Conservation (phyloP, 2,329 filamentous ascomycete genomes). For the Xylariaceae sp. region DNA sequence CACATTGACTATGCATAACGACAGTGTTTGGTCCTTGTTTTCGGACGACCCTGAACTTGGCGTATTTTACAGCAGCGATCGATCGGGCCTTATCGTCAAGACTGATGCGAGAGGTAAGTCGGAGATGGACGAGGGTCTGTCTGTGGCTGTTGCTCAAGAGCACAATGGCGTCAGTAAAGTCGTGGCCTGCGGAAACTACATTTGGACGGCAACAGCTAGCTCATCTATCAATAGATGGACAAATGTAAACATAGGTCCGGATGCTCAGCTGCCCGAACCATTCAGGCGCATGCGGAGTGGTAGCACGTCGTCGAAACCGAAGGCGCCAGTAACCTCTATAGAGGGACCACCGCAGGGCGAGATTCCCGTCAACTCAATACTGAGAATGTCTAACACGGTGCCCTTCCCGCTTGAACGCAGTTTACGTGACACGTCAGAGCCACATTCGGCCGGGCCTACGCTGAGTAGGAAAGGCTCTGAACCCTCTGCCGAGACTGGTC, state of each 20-base stretch:
- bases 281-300: constrained; percentile 43
- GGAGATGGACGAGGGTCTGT: constrained; percentile 78
- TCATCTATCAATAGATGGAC: constrained; percentile 91
- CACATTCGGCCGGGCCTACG: constrained; percentile 37
- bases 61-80: constrained; percentile 91
- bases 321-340: constrained; percentile 32
- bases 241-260: constrained; percentile 73
- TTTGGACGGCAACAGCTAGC: constrained; percentile 86
- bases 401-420: constrained; percentile 58
- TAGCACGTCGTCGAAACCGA: constrained; percentile 37
- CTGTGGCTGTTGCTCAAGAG: constrained; percentile 86
- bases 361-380: constrained; percentile 71
- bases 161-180: constrained; percentile 72
- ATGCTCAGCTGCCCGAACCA: constrained; percentile 59
- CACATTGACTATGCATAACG: constrained; percentile 97
- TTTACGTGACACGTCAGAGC: constrained; percentile 47
- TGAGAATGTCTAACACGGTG: constrained; percentile 80
- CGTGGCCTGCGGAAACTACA: constrained; percentile 64
- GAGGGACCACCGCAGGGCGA: constrained; percentile 48
- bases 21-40: constrained; percentile 94
- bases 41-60: constrained; percentile 80
- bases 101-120: constrained; percentile 76
- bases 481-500: constrained; percentile 44
- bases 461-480: constrained; percentile 55
- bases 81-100: constrained; percentile 90